Percentiles rank a stretch among this genome's conserved stretches.
phyloP scores from a whole-genome alignment of 192 early-diverging fungal genomes.

The Podila epicladia region DNA sequence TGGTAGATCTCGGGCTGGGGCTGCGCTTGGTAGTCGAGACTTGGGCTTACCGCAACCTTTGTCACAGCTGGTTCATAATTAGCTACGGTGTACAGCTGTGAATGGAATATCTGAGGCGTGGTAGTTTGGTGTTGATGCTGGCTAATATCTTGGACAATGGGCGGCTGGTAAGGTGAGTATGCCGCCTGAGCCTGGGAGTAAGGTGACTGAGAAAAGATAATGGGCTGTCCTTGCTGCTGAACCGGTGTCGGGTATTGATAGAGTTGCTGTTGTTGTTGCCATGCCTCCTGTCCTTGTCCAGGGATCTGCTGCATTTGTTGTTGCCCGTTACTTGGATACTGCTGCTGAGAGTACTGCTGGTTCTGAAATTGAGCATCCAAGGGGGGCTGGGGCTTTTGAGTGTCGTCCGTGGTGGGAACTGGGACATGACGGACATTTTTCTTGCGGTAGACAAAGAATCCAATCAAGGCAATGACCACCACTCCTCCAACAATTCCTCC shows the following conservation, averaged over 20 bases:
- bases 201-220: slow-evolving; percentile 5
- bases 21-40: background rate
- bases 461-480: background rate
- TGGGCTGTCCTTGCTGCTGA: background rate
- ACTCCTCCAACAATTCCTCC: slow-evolving; percentile 3
- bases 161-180: slow-evolving; percentile 19
- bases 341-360: too few relatives aligned
- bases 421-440: background rate
- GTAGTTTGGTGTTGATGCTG: slow-evolving; percentile 3
- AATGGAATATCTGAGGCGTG: background rate
- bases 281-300: too few relatives aligned
- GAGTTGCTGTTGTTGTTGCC: background rate
- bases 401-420: background rate
- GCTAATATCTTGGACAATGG: slow-evolving; percentile 9
- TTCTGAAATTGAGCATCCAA: too few relatives aligned
- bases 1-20: slow-evolving; percentile 8
- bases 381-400: too few relatives aligned
- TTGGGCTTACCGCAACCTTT: background rate
- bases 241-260: background rate
- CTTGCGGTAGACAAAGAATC: background rate
- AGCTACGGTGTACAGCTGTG: background rate
- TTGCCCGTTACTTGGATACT: too few relatives aligned
- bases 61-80: background rate
- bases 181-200: background rate
- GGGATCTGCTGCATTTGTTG: too few relatives aligned